Conservation (phyloP, 2,329 filamentous ascomycete species). For the Aureobasidium namibiae region DNA sequence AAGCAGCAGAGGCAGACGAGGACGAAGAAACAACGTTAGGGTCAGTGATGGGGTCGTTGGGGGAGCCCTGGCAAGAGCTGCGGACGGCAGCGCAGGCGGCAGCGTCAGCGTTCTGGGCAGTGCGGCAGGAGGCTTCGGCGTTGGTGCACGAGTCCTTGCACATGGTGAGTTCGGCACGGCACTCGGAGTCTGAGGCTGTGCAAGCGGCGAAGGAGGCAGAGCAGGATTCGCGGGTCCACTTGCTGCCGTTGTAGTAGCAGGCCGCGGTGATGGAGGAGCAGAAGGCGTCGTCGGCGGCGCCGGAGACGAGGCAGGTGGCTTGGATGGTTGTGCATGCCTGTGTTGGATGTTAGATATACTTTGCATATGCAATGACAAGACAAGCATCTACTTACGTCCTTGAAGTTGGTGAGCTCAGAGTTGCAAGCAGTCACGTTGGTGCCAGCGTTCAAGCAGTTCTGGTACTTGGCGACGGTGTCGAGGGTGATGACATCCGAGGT, state of each 20-base stretch:
- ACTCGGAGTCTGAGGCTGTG: not conserved
- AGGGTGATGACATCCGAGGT: not conserved
- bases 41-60: not conserved
- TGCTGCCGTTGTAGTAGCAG: slow-evolving; percentile 3
- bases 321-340: not conserved
- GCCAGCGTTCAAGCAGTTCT: slow-evolving; percentile 1
- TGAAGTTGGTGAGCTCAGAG: not conserved
- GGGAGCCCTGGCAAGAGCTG: not conserved
- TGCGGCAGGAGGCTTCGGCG: not conserved
- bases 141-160: slow-evolving; percentile 7
- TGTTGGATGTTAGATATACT: no score
- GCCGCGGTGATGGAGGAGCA: not conserved
- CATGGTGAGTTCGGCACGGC: not conserved
- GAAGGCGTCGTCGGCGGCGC: not conserved
- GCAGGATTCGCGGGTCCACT: not conserved
- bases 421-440: not conserved
- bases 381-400: no score
- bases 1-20: no score
- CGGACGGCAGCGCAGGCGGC: not conserved
- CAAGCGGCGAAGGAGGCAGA: not conserved
- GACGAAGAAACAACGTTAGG: not conserved
- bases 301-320: slow-evolving; percentile 5
- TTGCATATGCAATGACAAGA: no score
- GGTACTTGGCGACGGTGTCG: slow-evolving; percentile 5
- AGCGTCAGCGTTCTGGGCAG: not conserved